Evolutionary conservation across 257 asterid species (phyloP).

Genomic region (Anisodus tanguticus): DNA sequence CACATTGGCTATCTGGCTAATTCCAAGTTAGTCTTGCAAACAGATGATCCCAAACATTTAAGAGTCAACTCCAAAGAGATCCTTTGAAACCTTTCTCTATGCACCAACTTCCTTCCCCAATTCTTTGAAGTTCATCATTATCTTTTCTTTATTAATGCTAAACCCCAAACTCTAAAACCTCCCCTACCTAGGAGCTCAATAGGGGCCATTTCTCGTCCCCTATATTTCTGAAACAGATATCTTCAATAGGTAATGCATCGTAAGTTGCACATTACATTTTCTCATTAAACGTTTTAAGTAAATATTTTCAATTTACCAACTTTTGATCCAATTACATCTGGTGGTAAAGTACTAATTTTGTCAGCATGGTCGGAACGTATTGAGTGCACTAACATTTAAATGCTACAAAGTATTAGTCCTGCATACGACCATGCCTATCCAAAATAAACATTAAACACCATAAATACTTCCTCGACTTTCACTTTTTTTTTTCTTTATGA

Average conservation of each 20-base stretch:
- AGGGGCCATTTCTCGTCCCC: background rate
- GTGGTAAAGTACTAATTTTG: background rate
- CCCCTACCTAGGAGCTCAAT: background rate
- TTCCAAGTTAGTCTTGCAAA: background rate
- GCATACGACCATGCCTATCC: background rate
- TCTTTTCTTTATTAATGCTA: background rate
- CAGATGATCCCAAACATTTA: background rate
- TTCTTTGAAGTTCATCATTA: too few relatives aligned
- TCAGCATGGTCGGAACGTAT: background rate
- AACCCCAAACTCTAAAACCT: background rate
- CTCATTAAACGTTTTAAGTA: background rate
- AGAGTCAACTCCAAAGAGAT: too few relatives aligned
- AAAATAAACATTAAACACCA: too few relatives aligned
- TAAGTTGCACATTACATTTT: background rate
- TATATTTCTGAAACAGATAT: too few relatives aligned
- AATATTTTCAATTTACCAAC: background rate
- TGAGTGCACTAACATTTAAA: background rate
- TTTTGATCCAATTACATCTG: background rate
- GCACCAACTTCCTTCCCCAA: too few relatives aligned
- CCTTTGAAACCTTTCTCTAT: too few relatives aligned
- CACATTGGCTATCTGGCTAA: background rate
- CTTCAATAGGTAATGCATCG: background rate
- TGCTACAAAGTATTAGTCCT: background rate
- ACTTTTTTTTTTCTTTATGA: background rate
- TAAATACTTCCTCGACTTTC: background rate